Evolutionary conservation across 768 basidiomycete genomes (phyloP).

Genomic region (Mycena haematopus): DNA sequence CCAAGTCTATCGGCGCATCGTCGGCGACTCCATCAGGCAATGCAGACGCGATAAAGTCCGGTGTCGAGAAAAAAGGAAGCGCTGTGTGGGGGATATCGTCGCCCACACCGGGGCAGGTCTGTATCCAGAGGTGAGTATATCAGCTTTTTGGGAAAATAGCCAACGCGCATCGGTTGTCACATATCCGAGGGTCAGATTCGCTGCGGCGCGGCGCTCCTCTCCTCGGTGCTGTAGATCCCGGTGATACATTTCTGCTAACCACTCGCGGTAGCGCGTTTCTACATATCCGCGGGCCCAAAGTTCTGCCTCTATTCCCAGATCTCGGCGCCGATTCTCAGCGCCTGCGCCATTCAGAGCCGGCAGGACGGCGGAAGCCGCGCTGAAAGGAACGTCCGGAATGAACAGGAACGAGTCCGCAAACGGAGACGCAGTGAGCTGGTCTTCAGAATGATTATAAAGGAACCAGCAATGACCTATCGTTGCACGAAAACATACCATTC

Average conservation of each 20-base stretch:
- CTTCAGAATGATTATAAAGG: too few species aligned
- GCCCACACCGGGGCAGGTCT: constrained; percentile 70
- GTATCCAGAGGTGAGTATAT: too few species aligned
- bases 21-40: constrained; percentile 52
- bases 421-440: constrained; percentile 77
- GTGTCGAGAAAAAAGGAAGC: constrained; percentile 58
- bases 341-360: constrained; percentile 53
- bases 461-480: too few species aligned
- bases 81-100: constrained; percentile 75
- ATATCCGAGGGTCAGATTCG: constrained; percentile 72
- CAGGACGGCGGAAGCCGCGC: constrained; percentile 60
- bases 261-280: constrained; percentile 54
- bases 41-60: constrained; percentile 66
- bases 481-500: constrained; percentile 49
- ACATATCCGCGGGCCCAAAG: constrained; percentile 58
- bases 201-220: constrained; percentile 46
- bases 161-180: constrained; percentile 60
- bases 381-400: constrained; percentile 59
- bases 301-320: constrained; percentile 42
- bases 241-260: constrained; percentile 38
- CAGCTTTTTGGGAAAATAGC: too few species aligned
- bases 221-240: constrained; percentile 35
- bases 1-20: constrained; percentile 69
- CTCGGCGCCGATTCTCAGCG: constrained; percentile 44
- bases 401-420: constrained; percentile 72